phyloP scores from a whole-genome alignment of 257 asterid genomes.

The Osmanthus fragrans region DNA sequence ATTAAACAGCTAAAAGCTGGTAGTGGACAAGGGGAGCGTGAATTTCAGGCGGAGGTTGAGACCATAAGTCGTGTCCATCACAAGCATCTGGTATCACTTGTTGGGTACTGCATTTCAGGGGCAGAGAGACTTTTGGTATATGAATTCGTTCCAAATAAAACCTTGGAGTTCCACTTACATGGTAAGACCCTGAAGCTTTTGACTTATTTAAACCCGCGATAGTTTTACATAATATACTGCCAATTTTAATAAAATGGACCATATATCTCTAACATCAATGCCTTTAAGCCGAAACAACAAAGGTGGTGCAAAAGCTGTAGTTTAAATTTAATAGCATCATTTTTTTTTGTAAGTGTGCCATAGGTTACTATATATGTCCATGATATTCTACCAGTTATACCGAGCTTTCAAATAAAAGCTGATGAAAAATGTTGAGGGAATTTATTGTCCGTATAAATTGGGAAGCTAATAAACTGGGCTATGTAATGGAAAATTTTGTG shows the following conservation, averaged over 20 bases:
- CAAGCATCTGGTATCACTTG: constrained; percentile 67
- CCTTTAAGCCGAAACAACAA: not conserved
- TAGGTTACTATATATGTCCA: not conserved
- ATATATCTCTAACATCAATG: not conserved
- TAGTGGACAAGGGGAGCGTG: constrained; percentile 96
- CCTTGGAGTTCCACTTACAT: constrained; percentile 86
- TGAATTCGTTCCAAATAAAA: constrained; percentile 72
- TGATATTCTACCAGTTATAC: constrained; percentile 4
- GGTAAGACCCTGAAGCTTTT: constrained; percentile 45
- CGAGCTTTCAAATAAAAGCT: not conserved
- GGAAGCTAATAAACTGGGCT: not conserved
- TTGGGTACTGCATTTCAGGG: constrained; percentile 84
- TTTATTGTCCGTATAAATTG: not conserved
- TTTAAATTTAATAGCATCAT: not conserved
- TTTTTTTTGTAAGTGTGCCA: constrained; percentile 3
- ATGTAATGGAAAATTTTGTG: not conserved
- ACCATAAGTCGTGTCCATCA: constrained; percentile 80
- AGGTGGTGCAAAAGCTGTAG: not conserved
- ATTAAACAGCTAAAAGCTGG: constrained; percentile 75
- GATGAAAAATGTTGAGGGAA: not conserved
- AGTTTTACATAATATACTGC: constrained; percentile 4
- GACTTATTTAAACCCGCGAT: constrained; percentile 10
- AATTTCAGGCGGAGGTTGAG: constrained; percentile 93
- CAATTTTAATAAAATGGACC: not conserved
- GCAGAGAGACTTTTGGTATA: constrained; percentile 76